Base-by-base conservation (phyloP, 2,329 filamentous ascomycete species). In the Lasiodiplodia hormozganensis region DNA sequence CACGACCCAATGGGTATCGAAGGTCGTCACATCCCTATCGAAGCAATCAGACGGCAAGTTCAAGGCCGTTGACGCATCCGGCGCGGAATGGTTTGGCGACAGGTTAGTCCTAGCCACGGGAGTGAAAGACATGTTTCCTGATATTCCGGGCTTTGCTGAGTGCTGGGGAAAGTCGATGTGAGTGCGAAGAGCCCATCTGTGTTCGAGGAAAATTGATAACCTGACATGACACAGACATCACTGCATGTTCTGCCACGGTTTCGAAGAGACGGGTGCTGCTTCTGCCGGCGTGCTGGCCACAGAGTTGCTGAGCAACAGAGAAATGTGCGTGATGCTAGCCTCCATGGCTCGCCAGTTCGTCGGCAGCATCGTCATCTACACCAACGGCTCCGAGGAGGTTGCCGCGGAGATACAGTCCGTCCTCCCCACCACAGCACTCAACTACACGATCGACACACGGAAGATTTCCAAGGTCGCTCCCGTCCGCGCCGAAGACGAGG, bases 81-180 rank as follows among this genome's bases (percentile, higher is more conserved):
- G 85, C 0, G 72, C 75, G 2, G 73, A 72, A 0, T 89, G 83
- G 72, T 71, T 75, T 11, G 87, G 86, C 0, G 80, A 80, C 57
- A 89, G 86, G 69, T 65, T 90, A 1, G 83, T 87, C 0, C 75
- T 90, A 0, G 87, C 86, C 0, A 86, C 79, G 0, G 88, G 88
- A 0, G 80, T 86, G 0, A 75, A 73, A 28, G 88, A 90, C 70
- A 71, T 86, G 0, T 73, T 85, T 38, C 85, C 84, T 0, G 79
- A 84, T 16, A 84, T 89, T 18, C 31, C 49, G 1, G 57, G 57
- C 2, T 62, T 28, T 21, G 21, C 12, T 28, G 38, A 62, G 3
- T 62, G 57, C 38, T 62, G 57, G 57, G 57, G 38, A 23, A 25
- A 60, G 11, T 23, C 10, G 3, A 60, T 60, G 57, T 60, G 16